Conservation (phyloP, 805 yeast species). For the Saccharomycopsis vini region DNA sequence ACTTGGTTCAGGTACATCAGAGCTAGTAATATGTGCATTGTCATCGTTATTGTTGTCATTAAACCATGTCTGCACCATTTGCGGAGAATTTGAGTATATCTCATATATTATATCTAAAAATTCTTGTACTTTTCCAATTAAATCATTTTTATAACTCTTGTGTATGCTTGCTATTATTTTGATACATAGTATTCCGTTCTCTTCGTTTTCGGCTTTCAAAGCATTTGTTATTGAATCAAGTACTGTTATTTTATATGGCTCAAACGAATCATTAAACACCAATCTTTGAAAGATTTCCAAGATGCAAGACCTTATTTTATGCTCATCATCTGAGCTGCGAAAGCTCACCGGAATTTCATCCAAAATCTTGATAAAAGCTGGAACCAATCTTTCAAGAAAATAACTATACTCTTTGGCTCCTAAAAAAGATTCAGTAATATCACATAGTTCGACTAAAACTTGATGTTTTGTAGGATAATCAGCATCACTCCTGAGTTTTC, state of each 20-base stretch:
- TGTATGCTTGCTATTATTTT: conserved; percentile 79
- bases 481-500: conserved; percentile 44
- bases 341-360: conserved; percentile 68
- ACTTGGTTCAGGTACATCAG: conserved; percentile 14
- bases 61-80: conserved; percentile 64
- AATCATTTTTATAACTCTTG: conserved; percentile 64
- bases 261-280: conserved; percentile 73
- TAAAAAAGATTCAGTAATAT: conserved; percentile 75
- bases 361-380: conserved; percentile 56
- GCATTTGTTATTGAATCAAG: conserved; percentile 50
- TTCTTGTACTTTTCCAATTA: conserved; percentile 64
- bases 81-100: conserved; percentile 73
- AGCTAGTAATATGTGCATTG: conserved; percentile 6
- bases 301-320: conserved; percentile 67
- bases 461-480: conserved; percentile 59
- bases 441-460: conserved; percentile 73
- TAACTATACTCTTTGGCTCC: conserved; percentile 75
- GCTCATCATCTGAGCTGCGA: conserved; percentile 54
- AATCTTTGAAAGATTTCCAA: conserved; percentile 75
- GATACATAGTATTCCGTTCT: conserved; percentile 87
- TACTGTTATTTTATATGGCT: conserved; percentile 55
- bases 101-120: conserved; percentile 69
- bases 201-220: conserved; percentile 79
- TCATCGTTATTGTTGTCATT: conserved; percentile 23
- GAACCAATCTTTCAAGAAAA: conserved; percentile 61